phyloP scores from a whole-genome alignment of 139 green algal genomes.

The Closterium sp. region DNA sequence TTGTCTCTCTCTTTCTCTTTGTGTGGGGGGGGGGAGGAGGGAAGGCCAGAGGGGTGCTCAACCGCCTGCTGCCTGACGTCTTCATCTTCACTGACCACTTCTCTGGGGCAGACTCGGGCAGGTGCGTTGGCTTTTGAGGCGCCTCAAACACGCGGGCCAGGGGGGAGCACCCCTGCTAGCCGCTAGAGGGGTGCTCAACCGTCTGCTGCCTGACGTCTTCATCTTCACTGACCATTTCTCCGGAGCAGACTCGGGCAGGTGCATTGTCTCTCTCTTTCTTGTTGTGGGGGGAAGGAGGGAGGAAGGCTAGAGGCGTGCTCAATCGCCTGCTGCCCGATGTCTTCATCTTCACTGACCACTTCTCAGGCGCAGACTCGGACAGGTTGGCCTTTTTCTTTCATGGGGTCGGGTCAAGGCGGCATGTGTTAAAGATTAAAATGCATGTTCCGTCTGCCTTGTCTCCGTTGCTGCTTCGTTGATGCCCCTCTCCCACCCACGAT shows the following conservation, averaged over 20 bases:
- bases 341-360: constrained; percentile 98
- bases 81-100: constrained; percentile 98
- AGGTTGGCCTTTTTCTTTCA: too few species aligned
- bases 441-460: too few species aligned
- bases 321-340: constrained; percentile 95
- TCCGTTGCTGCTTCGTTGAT: too few species aligned
- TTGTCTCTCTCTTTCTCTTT: too few species aligned
- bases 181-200: constrained; percentile 84
- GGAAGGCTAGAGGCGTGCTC: constrained; percentile 76
- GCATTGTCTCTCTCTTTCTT: background rate
- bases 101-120: constrained; percentile 58
- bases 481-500: too few species aligned
- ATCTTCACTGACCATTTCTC: constrained; percentile 96
- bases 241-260: constrained; percentile 58
- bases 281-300: too few species aligned
- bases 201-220: constrained; percentile 93
- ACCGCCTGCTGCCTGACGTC: constrained; percentile 92
- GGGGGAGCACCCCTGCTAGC: too few species aligned
- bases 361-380: constrained; percentile 60
- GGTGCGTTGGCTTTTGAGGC: constrained; percentile 25
- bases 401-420: background rate
- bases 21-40: too few species aligned
- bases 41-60: constrained; percentile 80
- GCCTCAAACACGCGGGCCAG: too few species aligned
- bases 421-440: too few species aligned